Conservation (phyloP, 2,329 filamentous ascomycete species). For the Aquanectria penicillioides region DNA sequence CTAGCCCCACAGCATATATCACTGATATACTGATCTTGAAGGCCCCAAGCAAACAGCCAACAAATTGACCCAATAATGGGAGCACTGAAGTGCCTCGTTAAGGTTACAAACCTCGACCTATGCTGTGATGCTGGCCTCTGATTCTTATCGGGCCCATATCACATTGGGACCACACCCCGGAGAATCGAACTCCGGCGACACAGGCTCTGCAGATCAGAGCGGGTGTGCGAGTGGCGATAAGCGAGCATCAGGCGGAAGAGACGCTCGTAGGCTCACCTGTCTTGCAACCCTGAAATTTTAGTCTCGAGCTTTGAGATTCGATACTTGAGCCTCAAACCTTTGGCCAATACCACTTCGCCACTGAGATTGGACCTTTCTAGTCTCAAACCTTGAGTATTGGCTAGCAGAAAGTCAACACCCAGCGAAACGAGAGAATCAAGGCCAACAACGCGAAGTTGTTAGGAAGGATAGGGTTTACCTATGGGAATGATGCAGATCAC, state of each 20-base stretch:
- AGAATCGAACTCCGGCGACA: slow-evolving; percentile 8
- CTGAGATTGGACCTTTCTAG: not conserved
- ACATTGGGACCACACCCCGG: slow-evolving; percentile 44
- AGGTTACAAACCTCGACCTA: slow-evolving; percentile 71
- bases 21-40: slow-evolving; percentile 67
- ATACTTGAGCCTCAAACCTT: slow-evolving; percentile 5
- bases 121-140: slow-evolving; percentile 75
- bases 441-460: too few relatives aligned
- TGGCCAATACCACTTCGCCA: not conserved
- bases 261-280: slow-evolving; percentile 4
- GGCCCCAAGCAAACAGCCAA: slow-evolving; percentile 72
- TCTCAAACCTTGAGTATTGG: slow-evolving; percentile 9
- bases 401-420: too few relatives aligned
- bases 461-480: too few relatives aligned
- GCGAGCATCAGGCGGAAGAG: slow-evolving; percentile 12
- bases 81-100: slow-evolving; percentile 65
- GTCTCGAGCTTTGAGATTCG: not conserved
- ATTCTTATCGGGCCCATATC: slow-evolving; percentile 71
- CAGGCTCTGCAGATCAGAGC: slow-evolving; percentile 11
- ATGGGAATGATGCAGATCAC: too few relatives aligned
- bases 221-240: slow-evolving; percentile 3
- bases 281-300: not conserved
- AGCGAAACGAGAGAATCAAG: too few relatives aligned
- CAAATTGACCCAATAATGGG: slow-evolving; percentile 67
- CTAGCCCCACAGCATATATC: slow-evolving; percentile 70